Base-by-base conservation (phyloP, 1,139 yeast genomes). In the Scheffersomyces titani region DNA sequence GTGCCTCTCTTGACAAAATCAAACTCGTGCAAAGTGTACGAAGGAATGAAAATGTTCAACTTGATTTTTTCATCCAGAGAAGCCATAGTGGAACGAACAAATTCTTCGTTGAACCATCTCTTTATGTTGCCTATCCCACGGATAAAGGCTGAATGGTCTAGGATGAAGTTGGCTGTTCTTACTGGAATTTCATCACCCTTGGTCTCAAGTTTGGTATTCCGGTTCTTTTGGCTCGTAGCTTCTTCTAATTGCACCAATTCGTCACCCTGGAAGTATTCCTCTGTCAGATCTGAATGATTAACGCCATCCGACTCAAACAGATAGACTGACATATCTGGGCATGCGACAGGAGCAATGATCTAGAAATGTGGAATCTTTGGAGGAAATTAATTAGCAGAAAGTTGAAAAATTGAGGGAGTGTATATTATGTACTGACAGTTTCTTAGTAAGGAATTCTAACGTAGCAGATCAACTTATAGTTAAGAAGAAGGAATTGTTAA, bases 121-220 rank as follows among this genome's bases (percentile, higher is more conserved):
- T 84, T 84, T 65, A 86, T 75, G 61, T 83, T 83, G 1, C 87
- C 88, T 51, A 86, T 77, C 1, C 89, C 90, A 55, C 86, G 78
- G 5, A 84, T 81, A 59, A 86, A 76, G 1, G 88, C 85, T 11
- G 88, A 80, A 36, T 84, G 87, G 65, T 86, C 90, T 52, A 86
- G 65, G 11, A 86, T 83, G 54, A 85, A 70, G 63, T 80, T 74
- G 19, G 75, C 68, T 9, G 55, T 49, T 30, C 40, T 30, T 9
- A 30, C 40, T 3, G 40, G 2, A 11, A 11, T 30, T 9, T 9
- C 16, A 16, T 24, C 40, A 16, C 51, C 55, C 47, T 19, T 21
- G 20, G 19, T 46, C 20, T 19, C 18, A 18, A 16, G 22, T 7
- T 16, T 11, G 22, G 24, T 5, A 44, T 44, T 9, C 18, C 18